Percentiles rank a stretch among this genome's conserved stretches.
Evolutionary conservation across 306 rosid genomes (phyloP).

Genomic region (Senna siamea): DNA sequence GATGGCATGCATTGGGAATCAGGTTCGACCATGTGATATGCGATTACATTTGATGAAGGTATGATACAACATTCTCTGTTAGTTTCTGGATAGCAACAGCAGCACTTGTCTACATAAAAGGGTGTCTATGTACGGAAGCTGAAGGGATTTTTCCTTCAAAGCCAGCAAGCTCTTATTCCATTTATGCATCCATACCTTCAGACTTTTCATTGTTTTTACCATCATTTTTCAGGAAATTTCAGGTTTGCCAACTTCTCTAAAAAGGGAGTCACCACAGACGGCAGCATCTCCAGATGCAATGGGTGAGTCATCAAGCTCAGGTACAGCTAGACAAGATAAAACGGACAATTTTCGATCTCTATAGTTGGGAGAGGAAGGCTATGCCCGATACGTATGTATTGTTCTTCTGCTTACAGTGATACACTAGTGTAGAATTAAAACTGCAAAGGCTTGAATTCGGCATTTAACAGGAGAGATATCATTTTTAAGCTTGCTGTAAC

Average conservation of each 20-base stretch:
- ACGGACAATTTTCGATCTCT: slow-evolving; percentile 67
- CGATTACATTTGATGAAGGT: slow-evolving; percentile 97
- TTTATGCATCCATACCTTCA: not conserved
- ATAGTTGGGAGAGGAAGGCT: slow-evolving; percentile 38
- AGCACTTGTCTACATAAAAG: slow-evolving; percentile 6
- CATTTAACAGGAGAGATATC: not conserved
- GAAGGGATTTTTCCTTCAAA: slow-evolving; percentile 26
- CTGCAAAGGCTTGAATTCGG: not conserved
- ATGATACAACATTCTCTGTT: slow-evolving; percentile 22
- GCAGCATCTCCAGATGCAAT: slow-evolving; percentile 93
- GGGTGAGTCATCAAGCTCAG: slow-evolving; percentile 95
- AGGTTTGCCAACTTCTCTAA: slow-evolving; percentile 73
- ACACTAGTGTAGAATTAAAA: not conserved
- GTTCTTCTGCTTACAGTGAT: not conserved
- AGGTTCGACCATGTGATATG: slow-evolving; percentile 77
- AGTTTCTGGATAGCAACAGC: slow-evolving; percentile 4
- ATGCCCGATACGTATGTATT: not conserved
- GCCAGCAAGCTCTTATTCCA: slow-evolving; percentile 19
- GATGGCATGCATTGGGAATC: slow-evolving; percentile 78
- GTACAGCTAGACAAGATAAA: slow-evolving; percentile 82
- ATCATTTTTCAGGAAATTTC: slow-evolving; percentile 74
- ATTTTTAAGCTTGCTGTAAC: slow-evolving; percentile 8
- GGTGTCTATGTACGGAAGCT: slow-evolving; percentile 17
- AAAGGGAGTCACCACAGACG: slow-evolving; percentile 68
- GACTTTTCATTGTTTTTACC: slow-evolving; percentile 24